These are phyloP conservation scores for Salix arbutifolia DNA, from an alignment of 345 rosid genomes.

Conservation along the genomic window DNA sequence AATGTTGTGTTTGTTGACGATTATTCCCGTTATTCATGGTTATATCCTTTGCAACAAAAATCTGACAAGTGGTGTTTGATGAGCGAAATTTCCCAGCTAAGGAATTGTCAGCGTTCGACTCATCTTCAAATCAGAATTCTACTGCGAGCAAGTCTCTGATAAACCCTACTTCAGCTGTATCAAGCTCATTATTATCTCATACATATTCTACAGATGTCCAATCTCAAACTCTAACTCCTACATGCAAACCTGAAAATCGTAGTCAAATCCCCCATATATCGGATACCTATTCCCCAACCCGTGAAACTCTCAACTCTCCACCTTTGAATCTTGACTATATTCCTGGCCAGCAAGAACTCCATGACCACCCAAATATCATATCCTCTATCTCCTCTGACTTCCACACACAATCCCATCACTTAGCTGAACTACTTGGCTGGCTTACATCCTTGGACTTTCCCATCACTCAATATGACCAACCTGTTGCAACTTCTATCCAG, in stretches of 20 bases:
- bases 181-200: neutral
- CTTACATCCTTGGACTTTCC: neutral
- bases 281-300: too few relatives aligned
- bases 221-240: neutral
- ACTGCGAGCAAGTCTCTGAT: neutral
- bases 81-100: too few relatives aligned
- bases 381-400: too few relatives aligned
- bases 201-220: neutral
- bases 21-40: neutral
- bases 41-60: neutral
- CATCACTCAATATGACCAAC: too few relatives aligned
- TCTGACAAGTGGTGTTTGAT: neutral
- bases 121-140: too few relatives aligned
- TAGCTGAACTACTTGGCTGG: too few relatives aligned
- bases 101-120: neutral
- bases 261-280: too few relatives aligned
- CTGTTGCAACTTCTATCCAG: too few relatives aligned
- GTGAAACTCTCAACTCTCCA: neutral
- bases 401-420: neutral
- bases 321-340: too few relatives aligned
- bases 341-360: too few relatives aligned
- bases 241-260: neutral
- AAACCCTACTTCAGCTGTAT: neutral
- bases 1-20: too few relatives aligned
- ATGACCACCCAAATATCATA: too few relatives aligned